Evolutionary conservation across 495 filamentous ascomycete species (phyloP).

Genomic region (Aspergillus incahuasiensis): DNA sequence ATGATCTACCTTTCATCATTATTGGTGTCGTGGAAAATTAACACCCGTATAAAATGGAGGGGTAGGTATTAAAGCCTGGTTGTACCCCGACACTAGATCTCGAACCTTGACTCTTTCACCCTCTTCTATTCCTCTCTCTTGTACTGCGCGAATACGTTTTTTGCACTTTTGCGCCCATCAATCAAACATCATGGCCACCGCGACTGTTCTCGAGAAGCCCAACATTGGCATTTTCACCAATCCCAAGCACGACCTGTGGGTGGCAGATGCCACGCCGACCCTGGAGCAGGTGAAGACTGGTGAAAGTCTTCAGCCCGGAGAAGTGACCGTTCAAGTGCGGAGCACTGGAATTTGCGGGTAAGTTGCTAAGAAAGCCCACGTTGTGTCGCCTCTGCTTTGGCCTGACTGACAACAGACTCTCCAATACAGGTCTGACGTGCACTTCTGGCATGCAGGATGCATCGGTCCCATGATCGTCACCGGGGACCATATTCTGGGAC

Average conservation of each 20-base stretch:
- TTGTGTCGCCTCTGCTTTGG: not conserved
- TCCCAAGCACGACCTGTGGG: constrained; percentile 86
- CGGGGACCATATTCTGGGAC: constrained; percentile 82
- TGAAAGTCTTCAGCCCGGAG: constrained; percentile 65
- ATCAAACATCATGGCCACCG: constrained; percentile 28
- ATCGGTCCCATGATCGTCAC: constrained; percentile 93
- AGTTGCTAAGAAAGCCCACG: constrained; percentile 15
- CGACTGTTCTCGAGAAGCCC: constrained; percentile 54
- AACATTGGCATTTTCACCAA: constrained; percentile 97
- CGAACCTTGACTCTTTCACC: constrained; percentile 6
- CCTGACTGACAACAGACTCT: constrained; percentile 8
- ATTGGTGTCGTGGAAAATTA: constrained; percentile 1
- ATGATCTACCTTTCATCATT: constrained; percentile 1
- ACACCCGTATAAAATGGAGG: constrained; percentile 16
- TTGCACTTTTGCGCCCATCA: not conserved
- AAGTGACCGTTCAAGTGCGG: constrained; percentile 79
- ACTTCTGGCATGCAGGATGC: constrained; percentile 92
- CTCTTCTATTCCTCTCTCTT: constrained; percentile 4
- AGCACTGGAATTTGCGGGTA: constrained; percentile 94
- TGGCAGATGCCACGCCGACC: constrained; percentile 69
- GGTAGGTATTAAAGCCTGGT: constrained; percentile 24
- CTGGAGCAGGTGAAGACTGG: constrained; percentile 70
- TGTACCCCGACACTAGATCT: constrained; percentile 10
- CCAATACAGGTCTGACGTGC: constrained; percentile 70
- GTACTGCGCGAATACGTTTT: not conserved